A percentile compares a stretch with the other conserved stretches of the same genome.
These are phyloP conservation scores for Tuber calosporum DNA, from an alignment of 495 filamentous ascomycete species.

Conservation along the genomic window DNA sequence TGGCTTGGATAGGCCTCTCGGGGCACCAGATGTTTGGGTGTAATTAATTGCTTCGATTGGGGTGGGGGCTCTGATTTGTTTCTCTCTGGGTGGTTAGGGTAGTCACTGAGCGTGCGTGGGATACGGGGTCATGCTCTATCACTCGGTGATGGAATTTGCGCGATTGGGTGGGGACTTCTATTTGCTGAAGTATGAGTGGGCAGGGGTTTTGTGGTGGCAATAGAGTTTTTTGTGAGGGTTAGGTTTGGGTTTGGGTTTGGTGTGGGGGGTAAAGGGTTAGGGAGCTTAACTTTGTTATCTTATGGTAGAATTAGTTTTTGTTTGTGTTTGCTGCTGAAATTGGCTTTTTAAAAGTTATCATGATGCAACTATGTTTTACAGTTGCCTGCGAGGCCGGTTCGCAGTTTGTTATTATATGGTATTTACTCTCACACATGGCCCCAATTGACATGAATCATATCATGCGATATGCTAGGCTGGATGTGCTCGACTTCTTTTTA, in stretches of 20 bases:
- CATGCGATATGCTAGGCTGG: not conserved
- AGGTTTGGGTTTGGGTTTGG: not conserved
- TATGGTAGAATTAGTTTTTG: not conserved
- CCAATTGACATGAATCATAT: not conserved
- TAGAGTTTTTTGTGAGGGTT: not conserved
- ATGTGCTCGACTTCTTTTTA: not conserved
- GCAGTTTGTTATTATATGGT: not conserved
- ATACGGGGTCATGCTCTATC: not conserved
- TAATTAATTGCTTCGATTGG: conserved; percentile 3
- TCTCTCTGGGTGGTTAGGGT: not conserved
- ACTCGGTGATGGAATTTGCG: not conserved
- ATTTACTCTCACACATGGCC: not conserved
- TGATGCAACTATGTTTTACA: not conserved
- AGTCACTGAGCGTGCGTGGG: not conserved
- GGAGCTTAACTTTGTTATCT: not conserved
- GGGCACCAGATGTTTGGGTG: not conserved
- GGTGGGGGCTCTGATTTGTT: conserved; percentile 1
- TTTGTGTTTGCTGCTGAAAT: not conserved
- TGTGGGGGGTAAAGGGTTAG: not conserved
- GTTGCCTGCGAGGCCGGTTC: not conserved
- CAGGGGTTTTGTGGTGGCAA: not conserved
- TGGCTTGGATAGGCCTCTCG: not conserved
- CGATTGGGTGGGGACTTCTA: not conserved
- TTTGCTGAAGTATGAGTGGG: not conserved
- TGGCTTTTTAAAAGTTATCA: not conserved